These are phyloP conservation scores for Trichophyton verrucosum DNA, from an alignment of 2,329 filamentous ascomycete genomes.

Conservation along the genomic window DNA sequence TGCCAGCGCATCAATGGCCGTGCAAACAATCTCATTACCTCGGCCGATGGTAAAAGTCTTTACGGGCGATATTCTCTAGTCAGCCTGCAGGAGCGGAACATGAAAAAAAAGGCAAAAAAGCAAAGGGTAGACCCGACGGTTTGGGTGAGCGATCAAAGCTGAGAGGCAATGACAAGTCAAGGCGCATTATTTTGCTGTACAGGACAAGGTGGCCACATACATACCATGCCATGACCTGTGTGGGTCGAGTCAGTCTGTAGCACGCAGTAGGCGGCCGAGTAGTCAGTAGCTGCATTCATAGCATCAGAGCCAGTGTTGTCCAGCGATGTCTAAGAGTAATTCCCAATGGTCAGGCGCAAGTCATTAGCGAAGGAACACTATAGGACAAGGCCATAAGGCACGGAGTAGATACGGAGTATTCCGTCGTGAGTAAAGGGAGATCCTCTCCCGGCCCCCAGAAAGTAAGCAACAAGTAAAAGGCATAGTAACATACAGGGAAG, in stretches of 20 bases:
- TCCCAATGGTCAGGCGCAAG: not conserved
- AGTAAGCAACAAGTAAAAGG: not conserved
- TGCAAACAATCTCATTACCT: conserved; percentile 84
- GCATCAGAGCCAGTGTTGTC: conserved; percentile 95
- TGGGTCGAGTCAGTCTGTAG: conserved; percentile 59
- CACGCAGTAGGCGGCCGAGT: conserved; percentile 90
- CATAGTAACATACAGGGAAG: conserved; percentile 44
- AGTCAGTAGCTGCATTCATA: conserved; percentile 90
- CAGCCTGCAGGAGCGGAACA: not conserved
- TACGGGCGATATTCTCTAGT: not conserved
- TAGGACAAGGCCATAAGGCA: not conserved
- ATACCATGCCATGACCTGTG: conserved; percentile 33
- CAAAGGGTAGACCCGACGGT: not conserved
- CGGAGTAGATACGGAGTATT: not conserved
- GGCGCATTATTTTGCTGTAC: too few relatives aligned
- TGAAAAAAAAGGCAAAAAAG: not conserved
- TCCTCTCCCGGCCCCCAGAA: conserved; percentile 2
- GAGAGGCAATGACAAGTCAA: too few relatives aligned
- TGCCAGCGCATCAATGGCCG: conserved; percentile 66
- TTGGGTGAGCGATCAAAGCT: not conserved
- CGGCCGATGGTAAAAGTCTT: conserved; percentile 44
- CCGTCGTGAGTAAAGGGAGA: too few relatives aligned
- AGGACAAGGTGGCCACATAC: not conserved
- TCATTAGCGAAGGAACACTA: not conserved
- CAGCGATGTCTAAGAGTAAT: conserved; percentile 56